These are phyloP conservation scores for Suhomyces kilbournensis DNA, from an alignment of 805 yeast genomes.

Conservation along the genomic window DNA sequence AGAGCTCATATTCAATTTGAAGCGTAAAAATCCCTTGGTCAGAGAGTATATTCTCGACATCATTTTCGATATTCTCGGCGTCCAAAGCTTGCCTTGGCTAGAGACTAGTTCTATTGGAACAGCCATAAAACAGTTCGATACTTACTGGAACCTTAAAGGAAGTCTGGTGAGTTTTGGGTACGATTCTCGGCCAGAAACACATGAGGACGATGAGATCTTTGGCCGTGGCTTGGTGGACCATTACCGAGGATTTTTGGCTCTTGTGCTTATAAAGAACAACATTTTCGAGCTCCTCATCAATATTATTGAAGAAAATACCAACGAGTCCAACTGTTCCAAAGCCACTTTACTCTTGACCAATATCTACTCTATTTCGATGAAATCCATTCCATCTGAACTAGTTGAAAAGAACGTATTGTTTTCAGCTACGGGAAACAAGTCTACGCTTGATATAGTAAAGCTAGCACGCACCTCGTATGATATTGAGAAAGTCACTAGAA, in stretches of 20 bases:
- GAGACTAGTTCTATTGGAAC: constrained; percentile 20
- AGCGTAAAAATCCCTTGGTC: constrained; percentile 52
- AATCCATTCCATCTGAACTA: constrained; percentile 51
- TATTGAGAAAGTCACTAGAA: constrained; percentile 44
- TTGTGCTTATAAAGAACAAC: constrained; percentile 50
- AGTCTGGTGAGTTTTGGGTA: neutral
- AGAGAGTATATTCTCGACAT: constrained; percentile 69
- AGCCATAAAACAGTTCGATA: constrained; percentile 9
- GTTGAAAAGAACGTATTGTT: constrained; percentile 21
- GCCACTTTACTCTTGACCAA: constrained; percentile 66
- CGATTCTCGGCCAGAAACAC: neutral
- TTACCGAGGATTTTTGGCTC: constrained; percentile 58
- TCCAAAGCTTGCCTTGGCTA: constrained; percentile 57
- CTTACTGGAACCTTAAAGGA: neutral
- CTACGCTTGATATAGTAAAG: constrained; percentile 46
- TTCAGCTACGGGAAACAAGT: neutral
- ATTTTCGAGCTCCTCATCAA: constrained; percentile 47
- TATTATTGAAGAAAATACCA: constrained; percentile 41
- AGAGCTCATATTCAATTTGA: constrained; percentile 59
- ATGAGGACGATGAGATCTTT: neutral
- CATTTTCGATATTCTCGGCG: constrained; percentile 62
- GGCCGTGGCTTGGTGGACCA: constrained; percentile 47
- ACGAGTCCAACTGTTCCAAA: constrained; percentile 49
- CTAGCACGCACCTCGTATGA: constrained; percentile 41
- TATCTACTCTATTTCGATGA: constrained; percentile 51